phyloP scores from a whole-genome alignment of 768 basidiomycete genomes.

The Phlegmacium glaucopus region DNA sequence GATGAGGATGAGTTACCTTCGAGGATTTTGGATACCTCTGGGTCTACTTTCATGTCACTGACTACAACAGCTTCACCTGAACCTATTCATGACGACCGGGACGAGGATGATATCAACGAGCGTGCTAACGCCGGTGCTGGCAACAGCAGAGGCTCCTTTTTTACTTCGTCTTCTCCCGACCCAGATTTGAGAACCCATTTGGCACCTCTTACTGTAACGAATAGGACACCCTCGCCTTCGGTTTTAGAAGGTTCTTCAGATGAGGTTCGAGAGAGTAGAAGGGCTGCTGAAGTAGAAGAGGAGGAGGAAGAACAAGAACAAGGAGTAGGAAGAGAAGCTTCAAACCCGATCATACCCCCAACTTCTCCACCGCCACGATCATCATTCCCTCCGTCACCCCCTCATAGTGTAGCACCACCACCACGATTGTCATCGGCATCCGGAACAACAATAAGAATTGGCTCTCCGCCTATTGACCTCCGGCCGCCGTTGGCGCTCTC shows the following conservation, averaged over 20 bases:
- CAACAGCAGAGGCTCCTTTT: neutral
- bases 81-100: neutral
- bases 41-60: neutral
- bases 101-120: neutral
- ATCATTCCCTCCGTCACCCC: slow-evolving; percentile 5
- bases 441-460: too few species aligned
- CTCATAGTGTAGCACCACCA: slow-evolving; percentile 6
- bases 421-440: slow-evolving; percentile 10
- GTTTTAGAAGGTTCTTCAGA: slow-evolving; percentile 2
- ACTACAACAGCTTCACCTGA: neutral
- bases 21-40: slow-evolving; percentile 14
- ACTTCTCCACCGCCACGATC: slow-evolving; percentile 16
- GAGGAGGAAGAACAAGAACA: neutral
- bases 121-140: too few species aligned
- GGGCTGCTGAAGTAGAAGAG: neutral
- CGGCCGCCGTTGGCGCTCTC: slow-evolving; percentile 15
- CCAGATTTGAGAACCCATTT: slow-evolving; percentile 12
- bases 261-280: neutral
- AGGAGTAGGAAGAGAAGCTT: slow-evolving; percentile 2
- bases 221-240: slow-evolving; percentile 26
- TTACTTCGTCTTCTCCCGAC: slow-evolving; percentile 21
- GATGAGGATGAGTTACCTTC: slow-evolving; percentile 41
- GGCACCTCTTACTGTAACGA: slow-evolving; percentile 16
- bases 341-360: slow-evolving; percentile 11
- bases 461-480: too few species aligned